Base-by-base conservation (phyloP, 2,329 filamentous ascomycete genomes). In the Lasiodiplodia gonubiensis region DNA sequence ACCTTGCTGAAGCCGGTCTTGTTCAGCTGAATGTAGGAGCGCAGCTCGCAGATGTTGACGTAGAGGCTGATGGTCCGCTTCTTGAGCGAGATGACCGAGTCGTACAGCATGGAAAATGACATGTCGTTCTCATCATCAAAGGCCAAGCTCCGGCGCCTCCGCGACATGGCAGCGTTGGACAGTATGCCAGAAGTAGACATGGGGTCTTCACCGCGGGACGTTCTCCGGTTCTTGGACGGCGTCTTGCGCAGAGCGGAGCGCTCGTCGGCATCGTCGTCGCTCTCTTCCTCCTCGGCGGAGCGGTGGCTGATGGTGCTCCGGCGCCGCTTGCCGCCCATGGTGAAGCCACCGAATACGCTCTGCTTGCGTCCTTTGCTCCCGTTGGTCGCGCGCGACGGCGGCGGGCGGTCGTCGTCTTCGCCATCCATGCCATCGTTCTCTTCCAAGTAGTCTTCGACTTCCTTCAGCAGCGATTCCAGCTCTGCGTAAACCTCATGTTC, bases 1-100 rank as follows among this genome's bases (percentile, higher is more conserved):
- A 97, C 94, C 80, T 99, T 99, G 74, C 90, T 88, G 81, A 99
- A 99, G 14, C 95, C 95, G 0, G 95, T 99, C 80, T 92, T 91
- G 84, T 99, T 99, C 70, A 99, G 88, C 81, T 98, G 94, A 66
- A 94, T 90, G 75, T 94, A 99, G 2, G 94, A 98, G 77, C 97
- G 96, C 74, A 99, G 87, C 79, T 97, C 95, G 81, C 94, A 97
- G 21, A 98, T 84, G 71, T 92, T 91, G 54, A 99, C 95, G 76
- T 97, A 99, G 69, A 94, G 84, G 76, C 89, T 89, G 71, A 97
- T 89, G 66, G 93, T 90, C 66, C 94, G 89, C 82, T 97, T 97
- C 85, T 98, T 98, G 70, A 99, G 82, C 74, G 93, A 94, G 71
- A 98, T 91, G 30, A 89, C 89, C 61, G 87, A 84, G 70, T 90